Percentiles rank a stretch among this genome's conserved stretches.
phyloP scores from a whole-genome alignment of 352 stramenopile genomes.

The Peronospora farinosa region DNA sequence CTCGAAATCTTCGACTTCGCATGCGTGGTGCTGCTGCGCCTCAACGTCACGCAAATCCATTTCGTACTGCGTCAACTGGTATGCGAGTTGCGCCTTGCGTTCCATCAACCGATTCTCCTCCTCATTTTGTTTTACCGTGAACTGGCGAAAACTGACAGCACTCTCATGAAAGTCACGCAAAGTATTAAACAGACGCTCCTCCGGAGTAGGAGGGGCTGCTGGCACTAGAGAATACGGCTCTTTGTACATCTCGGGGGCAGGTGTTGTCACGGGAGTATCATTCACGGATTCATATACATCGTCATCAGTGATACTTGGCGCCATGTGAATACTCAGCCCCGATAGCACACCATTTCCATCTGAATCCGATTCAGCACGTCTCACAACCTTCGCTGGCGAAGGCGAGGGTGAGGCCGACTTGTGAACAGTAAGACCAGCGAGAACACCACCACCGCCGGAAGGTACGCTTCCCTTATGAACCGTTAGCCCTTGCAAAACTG shows the following conservation, averaged over 20 bases:
- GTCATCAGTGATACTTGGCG: conserved; percentile 16
- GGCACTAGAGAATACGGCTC: conserved; percentile 19
- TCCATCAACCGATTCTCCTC: conserved; percentile 70
- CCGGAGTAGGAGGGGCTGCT: conserved; percentile 38
- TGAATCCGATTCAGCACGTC: conserved; percentile 19
- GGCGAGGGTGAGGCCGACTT: conserved; percentile 31
- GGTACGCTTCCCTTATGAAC: conserved; percentile 32
- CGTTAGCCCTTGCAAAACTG: conserved; percentile 58
- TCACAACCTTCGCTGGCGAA: conserved; percentile 21
- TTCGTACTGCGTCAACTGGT: conserved; percentile 74
- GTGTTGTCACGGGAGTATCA: conserved; percentile 15
- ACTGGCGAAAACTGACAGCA: conserved; percentile 58
- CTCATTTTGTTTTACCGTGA: conserved; percentile 59
- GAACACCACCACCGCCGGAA: conserved; percentile 34
- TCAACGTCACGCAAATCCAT: conserved; percentile 76
- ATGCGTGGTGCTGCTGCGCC: conserved; percentile 71
- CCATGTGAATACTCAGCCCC: conserved; percentile 42
- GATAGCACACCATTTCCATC: conserved; percentile 36
- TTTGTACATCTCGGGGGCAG: conserved; percentile 23
- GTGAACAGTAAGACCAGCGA: conserved; percentile 68
- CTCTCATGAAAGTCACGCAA: conserved; percentile 72
- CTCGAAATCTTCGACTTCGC: conserved; percentile 81
- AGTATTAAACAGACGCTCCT: conserved; percentile 61
- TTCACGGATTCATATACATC: conserved; percentile 11
- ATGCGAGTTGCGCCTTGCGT: conserved; percentile 51